Percentiles rank a stretch among this genome's conserved stretches.
Conservation (phyloP, 2,329 filamentous ascomycete genomes). For the Thelonectria discophora region DNA sequence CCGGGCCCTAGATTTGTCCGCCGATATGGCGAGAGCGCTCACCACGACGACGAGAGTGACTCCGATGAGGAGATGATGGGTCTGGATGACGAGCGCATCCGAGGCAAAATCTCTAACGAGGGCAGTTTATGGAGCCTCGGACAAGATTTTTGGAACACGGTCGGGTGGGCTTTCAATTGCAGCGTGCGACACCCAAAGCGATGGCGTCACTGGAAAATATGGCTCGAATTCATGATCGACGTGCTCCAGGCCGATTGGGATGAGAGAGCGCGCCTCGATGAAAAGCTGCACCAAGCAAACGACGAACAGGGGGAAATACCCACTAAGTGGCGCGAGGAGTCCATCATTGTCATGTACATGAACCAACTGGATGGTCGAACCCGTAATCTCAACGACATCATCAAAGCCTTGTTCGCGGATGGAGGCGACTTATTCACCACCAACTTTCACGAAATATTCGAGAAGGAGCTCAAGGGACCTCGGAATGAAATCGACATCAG, state of each 20-base stretch:
- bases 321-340: slow-evolving; percentile 54
- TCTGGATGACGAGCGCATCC: slow-evolving; percentile 62
- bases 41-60: slow-evolving; percentile 55
- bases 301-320: slow-evolving; percentile 37
- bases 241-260: slow-evolving; percentile 77
- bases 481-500: slow-evolving; percentile 49
- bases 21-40: slow-evolving; percentile 48
- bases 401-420: slow-evolving; percentile 74
- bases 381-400: slow-evolving; percentile 61
- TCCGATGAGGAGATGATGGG: slow-evolving; percentile 54
- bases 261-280: slow-evolving; percentile 62
- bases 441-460: slow-evolving; percentile 73
- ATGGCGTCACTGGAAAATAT: slow-evolving; percentile 84
- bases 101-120: slow-evolving; percentile 67
- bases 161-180: slow-evolving; percentile 95
- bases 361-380: slow-evolving; percentile 56
- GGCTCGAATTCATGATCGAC: slow-evolving; percentile 82
- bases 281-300: slow-evolving; percentile 40
- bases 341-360: slow-evolving; percentile 70
- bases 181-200: slow-evolving; percentile 75
- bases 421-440: slow-evolving; percentile 62
- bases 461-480: slow-evolving; percentile 63
- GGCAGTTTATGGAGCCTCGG: slow-evolving; percentile 78
- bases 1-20: slow-evolving; percentile 43
- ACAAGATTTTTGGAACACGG: slow-evolving; percentile 86